Percentiles rank a stretch among this genome's conserved stretches.
Conservation (phyloP, 2,329 filamentous ascomycete genomes). For the Lecanosticta acicola region DNA sequence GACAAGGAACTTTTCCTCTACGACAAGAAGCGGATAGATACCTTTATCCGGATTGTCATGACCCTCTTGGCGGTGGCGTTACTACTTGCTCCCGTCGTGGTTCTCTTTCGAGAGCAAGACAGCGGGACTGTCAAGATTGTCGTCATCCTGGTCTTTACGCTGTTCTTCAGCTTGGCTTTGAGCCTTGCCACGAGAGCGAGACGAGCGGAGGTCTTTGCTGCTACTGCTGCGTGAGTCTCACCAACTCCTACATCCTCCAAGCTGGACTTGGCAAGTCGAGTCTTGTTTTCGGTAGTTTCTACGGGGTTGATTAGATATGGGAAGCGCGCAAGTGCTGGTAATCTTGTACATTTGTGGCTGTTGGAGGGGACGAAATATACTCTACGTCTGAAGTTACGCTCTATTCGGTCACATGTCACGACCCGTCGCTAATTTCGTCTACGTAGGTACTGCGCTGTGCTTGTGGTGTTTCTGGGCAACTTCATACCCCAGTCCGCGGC, state of each 20-base stretch:
- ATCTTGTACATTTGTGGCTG: too few relatives aligned
- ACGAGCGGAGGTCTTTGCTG: slow-evolving; percentile 23
- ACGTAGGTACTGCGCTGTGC: slow-evolving; percentile 9
- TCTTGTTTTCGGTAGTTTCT: background rate
- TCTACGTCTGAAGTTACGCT: background rate
- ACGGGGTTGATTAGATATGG: background rate
- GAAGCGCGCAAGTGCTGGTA: background rate
- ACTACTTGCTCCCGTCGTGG: slow-evolving; percentile 20
- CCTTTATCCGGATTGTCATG: slow-evolving; percentile 32
- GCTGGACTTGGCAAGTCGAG: background rate
- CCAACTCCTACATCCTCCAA: background rate
- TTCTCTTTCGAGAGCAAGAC: slow-evolving; percentile 15
- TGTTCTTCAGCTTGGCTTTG: slow-evolving; percentile 21
- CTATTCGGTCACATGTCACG: background rate
- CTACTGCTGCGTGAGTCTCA: slow-evolving; percentile 23
- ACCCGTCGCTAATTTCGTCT: background rate
- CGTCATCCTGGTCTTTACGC: slow-evolving; percentile 16
- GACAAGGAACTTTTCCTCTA: slow-evolving; percentile 34
- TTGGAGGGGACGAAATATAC: background rate
- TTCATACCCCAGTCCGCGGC: slow-evolving; percentile 2
- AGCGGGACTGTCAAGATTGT: slow-evolving; percentile 15
- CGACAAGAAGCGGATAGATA: slow-evolving; percentile 35
- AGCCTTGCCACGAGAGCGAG: slow-evolving; percentile 19
- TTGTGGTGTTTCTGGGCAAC: slow-evolving; percentile 10
- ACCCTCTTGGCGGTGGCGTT: slow-evolving; percentile 22